phyloP scores from a whole-genome alignment of 2,329 filamentous ascomycete genomes.

The Diaporthe ilicicola region DNA sequence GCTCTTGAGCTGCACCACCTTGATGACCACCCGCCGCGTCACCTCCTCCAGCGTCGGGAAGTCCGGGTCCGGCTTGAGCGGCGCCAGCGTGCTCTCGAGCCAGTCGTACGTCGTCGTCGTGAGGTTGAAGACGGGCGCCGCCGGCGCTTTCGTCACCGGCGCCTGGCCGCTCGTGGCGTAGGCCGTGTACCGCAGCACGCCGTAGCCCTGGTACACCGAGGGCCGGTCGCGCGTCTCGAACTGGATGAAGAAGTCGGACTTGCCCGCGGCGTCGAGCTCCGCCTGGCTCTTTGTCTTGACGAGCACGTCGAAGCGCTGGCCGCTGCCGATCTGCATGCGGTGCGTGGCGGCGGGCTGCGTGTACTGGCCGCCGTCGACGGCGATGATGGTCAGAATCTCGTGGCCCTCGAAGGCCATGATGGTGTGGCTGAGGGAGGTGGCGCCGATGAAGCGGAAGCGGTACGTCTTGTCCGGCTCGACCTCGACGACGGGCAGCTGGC shows the following conservation, averaged over 20 bases:
- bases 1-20: conserved; percentile 50
- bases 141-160: conserved; percentile 39
- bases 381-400: conserved; percentile 63
- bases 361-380: conserved; percentile 66
- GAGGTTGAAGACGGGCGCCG: conserved; percentile 43
- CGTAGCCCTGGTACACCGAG: conserved; percentile 54
- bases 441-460: conserved; percentile 67
- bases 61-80: conserved; percentile 41
- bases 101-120: conserved; percentile 48
- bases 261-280: conserved; percentile 49
- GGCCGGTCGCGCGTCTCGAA: conserved; percentile 59
- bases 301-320: conserved; percentile 68
- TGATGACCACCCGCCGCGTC: conserved; percentile 57
- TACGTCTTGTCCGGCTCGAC: conserved; percentile 70
- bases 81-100: conserved; percentile 57
- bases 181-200: conserved; percentile 53
- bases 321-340: conserved; percentile 63
- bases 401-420: conserved; percentile 66
- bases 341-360: conserved; percentile 55
- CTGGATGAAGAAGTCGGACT: conserved; percentile 53
- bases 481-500: conserved; percentile 60
- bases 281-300: conserved; percentile 59
- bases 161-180: conserved; percentile 27
- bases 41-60: conserved; percentile 55
- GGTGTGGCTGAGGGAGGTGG: conserved; percentile 61